A percentile compares a stretch with the other conserved stretches of the same genome.
Conservation (phyloP, 2,329 filamentous ascomycete genomes). For the Fusarium beomiforme region DNA sequence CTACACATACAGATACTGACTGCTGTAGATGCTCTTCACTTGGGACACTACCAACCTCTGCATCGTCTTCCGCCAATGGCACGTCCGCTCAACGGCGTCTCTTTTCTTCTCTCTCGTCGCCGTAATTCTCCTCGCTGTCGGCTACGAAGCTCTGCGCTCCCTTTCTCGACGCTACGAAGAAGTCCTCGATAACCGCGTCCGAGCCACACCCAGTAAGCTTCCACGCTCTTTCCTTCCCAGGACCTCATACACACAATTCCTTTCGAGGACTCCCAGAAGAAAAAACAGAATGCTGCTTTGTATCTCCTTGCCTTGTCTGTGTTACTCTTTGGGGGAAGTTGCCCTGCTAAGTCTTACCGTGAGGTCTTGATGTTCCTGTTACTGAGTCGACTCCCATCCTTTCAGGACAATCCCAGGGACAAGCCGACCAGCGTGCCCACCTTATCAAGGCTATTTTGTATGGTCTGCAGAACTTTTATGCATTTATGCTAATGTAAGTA, state of each 20-base stretch:
- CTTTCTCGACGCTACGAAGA: conserved; percentile 80
- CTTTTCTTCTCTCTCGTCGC: conserved; percentile 85
- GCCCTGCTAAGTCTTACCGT: conserved; percentile 46
- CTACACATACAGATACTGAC: conserved; percentile 25
- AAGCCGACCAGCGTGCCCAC: conserved; percentile 74
- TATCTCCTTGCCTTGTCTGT: conserved; percentile 21
- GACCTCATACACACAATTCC: conserved; percentile 10
- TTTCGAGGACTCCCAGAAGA: conserved; percentile 7
- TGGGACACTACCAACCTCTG: conserved; percentile 95
- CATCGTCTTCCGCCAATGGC: conserved; percentile 95
- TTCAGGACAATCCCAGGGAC: conserved; percentile 76
- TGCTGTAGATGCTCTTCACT: conserved; percentile 94
- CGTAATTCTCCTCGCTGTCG: conserved; percentile 85
- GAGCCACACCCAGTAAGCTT: conserved; percentile 63
- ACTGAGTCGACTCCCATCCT: conserved; percentile 72
- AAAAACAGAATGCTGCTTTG: conserved; percentile 29
- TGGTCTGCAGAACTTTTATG: conserved; percentile 95
- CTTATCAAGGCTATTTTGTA: conserved; percentile 86
- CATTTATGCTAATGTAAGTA: conserved; percentile 98
- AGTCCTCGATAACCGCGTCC: conserved; percentile 57
- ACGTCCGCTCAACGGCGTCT: conserved; percentile 76
- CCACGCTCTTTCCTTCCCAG: neutral
- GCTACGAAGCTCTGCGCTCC: conserved; percentile 90
- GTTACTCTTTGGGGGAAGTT: conserved; percentile 23
- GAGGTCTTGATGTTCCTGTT: conserved; percentile 54